Evolutionary conservation across 108 stramenopile genomes (phyloP).

Genomic region (Skeletonema costatum): DNA sequence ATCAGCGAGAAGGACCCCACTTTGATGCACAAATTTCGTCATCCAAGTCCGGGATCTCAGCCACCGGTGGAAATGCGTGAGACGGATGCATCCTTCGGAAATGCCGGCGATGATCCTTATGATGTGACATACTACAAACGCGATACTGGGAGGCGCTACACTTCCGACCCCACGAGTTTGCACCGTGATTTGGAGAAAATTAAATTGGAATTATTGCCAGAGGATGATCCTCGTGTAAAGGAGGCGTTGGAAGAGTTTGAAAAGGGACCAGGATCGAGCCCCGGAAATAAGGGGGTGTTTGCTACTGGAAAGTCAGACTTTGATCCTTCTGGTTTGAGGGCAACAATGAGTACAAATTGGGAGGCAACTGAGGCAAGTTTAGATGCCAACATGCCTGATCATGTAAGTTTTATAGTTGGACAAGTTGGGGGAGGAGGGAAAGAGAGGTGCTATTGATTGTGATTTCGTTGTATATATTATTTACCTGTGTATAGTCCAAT

Average conservation of each 20-base stretch:
- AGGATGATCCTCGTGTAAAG: slow-evolving; percentile 65
- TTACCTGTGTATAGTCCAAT: neutral
- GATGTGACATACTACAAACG: slow-evolving; percentile 84
- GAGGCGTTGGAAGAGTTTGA: slow-evolving; percentile 70
- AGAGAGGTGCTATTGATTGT: neutral
- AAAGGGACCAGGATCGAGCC: slow-evolving; percentile 64
- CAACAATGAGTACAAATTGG: slow-evolving; percentile 81
- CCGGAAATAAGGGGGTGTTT: slow-evolving; percentile 83
- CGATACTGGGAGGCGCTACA: slow-evolving; percentile 80
- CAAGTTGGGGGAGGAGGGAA: neutral
- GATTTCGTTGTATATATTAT: neutral
- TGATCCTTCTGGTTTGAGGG: slow-evolving; percentile 82
- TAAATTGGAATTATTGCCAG: slow-evolving; percentile 68
- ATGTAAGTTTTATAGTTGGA: slow-evolving; percentile 47
- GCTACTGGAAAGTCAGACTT: slow-evolving; percentile 82
- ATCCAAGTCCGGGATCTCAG: slow-evolving; percentile 87
- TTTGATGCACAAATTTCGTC: slow-evolving; percentile 59
- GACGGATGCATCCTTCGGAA: slow-evolving; percentile 42
- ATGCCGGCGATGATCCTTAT: slow-evolving; percentile 75
- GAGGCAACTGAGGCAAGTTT: slow-evolving; percentile 62
- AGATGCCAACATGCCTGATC: slow-evolving; percentile 86
- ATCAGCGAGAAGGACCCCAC: slow-evolving; percentile 58
- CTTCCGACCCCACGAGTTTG: slow-evolving; percentile 50
- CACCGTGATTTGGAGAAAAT: slow-evolving; percentile 66
- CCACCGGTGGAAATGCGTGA: slow-evolving; percentile 55